Percentiles rank a stretch among this genome's conserved stretches.
Conservation (phyloP, 768 basidiomycete species). For the Tricholoma saponaceum region DNA sequence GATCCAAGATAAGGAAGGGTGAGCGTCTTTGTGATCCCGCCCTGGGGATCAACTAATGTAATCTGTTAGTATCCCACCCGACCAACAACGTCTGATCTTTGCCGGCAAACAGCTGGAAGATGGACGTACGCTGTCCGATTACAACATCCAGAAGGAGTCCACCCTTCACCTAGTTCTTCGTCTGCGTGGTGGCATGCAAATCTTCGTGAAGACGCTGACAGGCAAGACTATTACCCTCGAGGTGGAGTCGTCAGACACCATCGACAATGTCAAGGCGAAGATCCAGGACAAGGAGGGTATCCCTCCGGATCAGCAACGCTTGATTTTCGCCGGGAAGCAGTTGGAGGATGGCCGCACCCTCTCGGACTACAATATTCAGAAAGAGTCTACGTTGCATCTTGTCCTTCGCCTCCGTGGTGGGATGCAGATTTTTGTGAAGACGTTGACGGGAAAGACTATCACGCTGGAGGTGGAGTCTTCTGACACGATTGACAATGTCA, state of each 20-base stretch:
- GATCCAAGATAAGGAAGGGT: conserved; percentile 83
- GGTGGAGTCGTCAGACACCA: conserved; percentile 84
- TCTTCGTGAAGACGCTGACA: conserved; percentile 79
- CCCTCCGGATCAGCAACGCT: conserved; percentile 83
- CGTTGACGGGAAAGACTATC: conserved; percentile 87
- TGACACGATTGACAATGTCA: conserved; percentile 91
- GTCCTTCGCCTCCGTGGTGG: conserved; percentile 86
- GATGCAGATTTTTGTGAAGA: conserved; percentile 91
- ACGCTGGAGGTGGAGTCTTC: conserved; percentile 91
- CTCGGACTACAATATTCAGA: conserved; percentile 90
- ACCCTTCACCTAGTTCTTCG: conserved; percentile 88
- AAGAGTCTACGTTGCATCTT: conserved; percentile 79
- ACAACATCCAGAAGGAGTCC: conserved; percentile 95
- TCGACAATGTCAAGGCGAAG: conserved; percentile 87
- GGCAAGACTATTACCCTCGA: conserved; percentile 93
- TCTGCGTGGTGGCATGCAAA: conserved; percentile 89
- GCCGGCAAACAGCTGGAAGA: conserved; percentile 96
- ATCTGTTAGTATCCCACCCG: conserved; percentile 61
- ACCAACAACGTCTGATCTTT: conserved; percentile 94
- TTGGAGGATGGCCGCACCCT: conserved; percentile 88
- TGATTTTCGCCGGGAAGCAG: conserved; percentile 93
- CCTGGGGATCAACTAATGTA: neutral
- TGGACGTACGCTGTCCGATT: conserved; percentile 84
- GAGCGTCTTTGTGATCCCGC: conserved; percentile 6
- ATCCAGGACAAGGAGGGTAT: conserved; percentile 92